Evolutionary conservation across 495 filamentous ascomycete genomes (phyloP).

Genomic region (Penicillium antarcticum): DNA sequence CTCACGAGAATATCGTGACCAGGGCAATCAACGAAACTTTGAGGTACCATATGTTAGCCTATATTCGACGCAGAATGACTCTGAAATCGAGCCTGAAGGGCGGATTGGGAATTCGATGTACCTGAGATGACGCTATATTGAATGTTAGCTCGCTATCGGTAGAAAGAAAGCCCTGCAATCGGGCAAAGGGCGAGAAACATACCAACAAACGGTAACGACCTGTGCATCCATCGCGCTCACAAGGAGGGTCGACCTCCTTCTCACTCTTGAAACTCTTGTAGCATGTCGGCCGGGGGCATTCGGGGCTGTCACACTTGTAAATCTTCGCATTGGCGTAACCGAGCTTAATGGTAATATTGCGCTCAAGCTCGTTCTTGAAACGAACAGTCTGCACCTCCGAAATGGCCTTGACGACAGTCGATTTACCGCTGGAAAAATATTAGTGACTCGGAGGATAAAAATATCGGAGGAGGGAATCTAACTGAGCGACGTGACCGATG

Average conservation of each 20-base stretch:
- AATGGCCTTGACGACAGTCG: conserved; percentile 97
- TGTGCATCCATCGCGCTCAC: conserved; percentile 85
- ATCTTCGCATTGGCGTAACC: conserved; percentile 99
- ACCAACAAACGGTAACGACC: conserved; percentile 81
- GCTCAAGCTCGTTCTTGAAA: conserved; percentile 98
- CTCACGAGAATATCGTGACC: conserved; percentile 92
- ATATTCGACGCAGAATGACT: neutral
- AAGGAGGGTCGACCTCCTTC: conserved; percentile 93
- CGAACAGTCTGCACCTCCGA: conserved; percentile 97
- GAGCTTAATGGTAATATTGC: conserved; percentile 99
- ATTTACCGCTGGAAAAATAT: conserved; percentile 55
- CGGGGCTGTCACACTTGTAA: conserved; percentile 93
- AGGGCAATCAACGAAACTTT: conserved; percentile 88
- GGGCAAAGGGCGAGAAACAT: conserved; percentile 63
- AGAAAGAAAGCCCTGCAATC: neutral
- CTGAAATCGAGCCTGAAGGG: neutral
- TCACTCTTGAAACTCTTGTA: conserved; percentile 97
- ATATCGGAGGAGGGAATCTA: neutral
- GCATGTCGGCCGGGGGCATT: conserved; percentile 90
- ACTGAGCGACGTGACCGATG: conserved; percentile 94
- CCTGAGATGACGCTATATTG: conserved; percentile 33
- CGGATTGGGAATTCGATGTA: neutral
- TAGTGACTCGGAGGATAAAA: neutral
- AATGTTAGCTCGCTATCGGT: neutral
- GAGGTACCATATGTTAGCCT: neutral